Evolutionary conservation across 352 stramenopile genomes (phyloP).

Genomic region (Phytophthora sp.): DNA sequence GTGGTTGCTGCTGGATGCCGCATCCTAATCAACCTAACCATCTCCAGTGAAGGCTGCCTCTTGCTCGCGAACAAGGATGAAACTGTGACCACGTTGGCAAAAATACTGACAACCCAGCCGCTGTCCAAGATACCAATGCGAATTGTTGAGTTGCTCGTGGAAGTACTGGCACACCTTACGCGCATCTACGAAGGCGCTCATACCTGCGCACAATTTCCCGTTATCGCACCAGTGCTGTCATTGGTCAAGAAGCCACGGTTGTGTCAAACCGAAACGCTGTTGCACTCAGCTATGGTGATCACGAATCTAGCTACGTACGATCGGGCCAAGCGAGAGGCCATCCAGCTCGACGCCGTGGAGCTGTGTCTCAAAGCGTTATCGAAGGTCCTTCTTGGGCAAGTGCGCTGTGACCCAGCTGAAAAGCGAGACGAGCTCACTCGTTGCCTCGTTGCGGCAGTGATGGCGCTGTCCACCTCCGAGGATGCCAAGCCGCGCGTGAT

Average conservation of each 20-base stretch:
- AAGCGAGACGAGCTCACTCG: conserved; percentile 58
- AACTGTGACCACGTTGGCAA: conserved; percentile 48
- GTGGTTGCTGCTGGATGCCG: conserved; percentile 54
- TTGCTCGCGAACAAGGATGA: conserved; percentile 48
- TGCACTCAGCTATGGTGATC: conserved; percentile 51
- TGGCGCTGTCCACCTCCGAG: conserved; percentile 73
- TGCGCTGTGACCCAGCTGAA: conserved; percentile 36
- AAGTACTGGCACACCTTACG: conserved; percentile 62
- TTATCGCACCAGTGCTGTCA: conserved; percentile 55
- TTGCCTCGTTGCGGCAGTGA: conserved; percentile 58
- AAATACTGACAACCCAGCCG: conserved; percentile 51
- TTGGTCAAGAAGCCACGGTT: conserved; percentile 63
- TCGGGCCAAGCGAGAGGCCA: conserved; percentile 59
- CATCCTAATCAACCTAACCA: conserved; percentile 63
- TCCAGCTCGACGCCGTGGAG: conserved; percentile 57
- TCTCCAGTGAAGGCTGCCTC: conserved; percentile 63
- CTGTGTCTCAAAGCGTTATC: conserved; percentile 56
- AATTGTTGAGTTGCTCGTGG: conserved; percentile 45
- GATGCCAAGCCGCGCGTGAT: conserved; percentile 72
- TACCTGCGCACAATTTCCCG: conserved; percentile 43
- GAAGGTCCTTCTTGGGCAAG: conserved; percentile 53
- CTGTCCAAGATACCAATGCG: conserved; percentile 47
- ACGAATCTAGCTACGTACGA: conserved; percentile 60
- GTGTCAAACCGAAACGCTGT: conserved; percentile 49
- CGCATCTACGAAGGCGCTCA: conserved; percentile 60